Conservation (phyloP, 2,329 filamentous ascomycete genomes). For the Aspergillus fructus region DNA sequence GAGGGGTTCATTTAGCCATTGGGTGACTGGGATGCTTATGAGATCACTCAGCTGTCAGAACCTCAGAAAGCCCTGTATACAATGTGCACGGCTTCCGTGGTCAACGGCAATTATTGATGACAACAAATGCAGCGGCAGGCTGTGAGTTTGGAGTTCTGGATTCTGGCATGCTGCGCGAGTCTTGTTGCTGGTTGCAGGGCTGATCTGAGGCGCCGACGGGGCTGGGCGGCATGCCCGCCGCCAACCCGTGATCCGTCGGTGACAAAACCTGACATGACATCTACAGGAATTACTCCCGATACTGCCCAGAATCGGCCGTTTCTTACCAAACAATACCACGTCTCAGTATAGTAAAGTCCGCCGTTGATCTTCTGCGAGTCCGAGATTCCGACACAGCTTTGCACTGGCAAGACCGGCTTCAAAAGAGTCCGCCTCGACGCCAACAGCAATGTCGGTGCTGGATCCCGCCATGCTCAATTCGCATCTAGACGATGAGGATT, state of each 20-base stretch:
- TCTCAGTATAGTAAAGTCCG: background rate
- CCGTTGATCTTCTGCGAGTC: background rate
- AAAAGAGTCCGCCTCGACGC: background rate
- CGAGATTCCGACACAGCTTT: background rate
- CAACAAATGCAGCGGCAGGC: background rate
- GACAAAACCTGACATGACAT: background rate
- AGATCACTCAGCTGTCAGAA: background rate
- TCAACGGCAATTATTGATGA: background rate
- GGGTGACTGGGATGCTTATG: background rate
- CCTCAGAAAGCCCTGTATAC: background rate
- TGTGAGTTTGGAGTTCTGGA: background rate
- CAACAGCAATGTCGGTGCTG: constrained; percentile 11
- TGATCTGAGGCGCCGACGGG: background rate
- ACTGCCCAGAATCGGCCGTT: background rate
- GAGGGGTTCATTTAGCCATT: background rate
- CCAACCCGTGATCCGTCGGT: background rate
- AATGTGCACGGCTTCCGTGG: background rate
- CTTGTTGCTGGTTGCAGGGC: constrained; percentile 3
- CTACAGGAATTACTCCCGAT: background rate
- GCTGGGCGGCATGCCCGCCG: too few species aligned
- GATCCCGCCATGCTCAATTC: constrained; percentile 26
- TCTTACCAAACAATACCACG: background rate
- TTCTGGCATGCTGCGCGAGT: background rate
- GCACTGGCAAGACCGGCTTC: background rate
- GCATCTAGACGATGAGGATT: constrained; percentile 41